phyloP scores from a whole-genome alignment of 768 basidiomycete genomes.

The Hydnomerulius pinastri region DNA sequence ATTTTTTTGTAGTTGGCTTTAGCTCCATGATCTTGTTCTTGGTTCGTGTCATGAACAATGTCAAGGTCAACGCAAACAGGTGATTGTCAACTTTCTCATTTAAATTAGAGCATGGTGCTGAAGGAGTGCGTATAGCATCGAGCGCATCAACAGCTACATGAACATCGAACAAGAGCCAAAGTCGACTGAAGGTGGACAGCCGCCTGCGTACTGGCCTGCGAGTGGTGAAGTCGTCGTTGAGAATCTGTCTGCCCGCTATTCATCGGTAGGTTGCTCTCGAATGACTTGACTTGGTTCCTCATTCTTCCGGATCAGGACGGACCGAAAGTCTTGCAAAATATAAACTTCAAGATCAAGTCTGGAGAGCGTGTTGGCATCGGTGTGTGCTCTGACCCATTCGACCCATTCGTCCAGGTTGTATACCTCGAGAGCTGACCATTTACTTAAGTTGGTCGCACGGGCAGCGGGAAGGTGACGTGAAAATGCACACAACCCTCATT shows the following conservation, averaged over 20 bases:
- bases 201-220: constrained; percentile 67
- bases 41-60: constrained; percentile 42
- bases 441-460: constrained; percentile 55
- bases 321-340: constrained; percentile 53
- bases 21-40: constrained; percentile 54
- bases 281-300: neutral
- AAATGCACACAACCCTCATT: constrained; percentile 5
- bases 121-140: constrained; percentile 32
- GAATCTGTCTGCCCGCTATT: constrained; percentile 52
- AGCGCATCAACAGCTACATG: constrained; percentile 57
- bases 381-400: too few species aligned
- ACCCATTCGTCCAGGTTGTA: too few species aligned
- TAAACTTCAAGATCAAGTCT: constrained; percentile 51
- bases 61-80: constrained; percentile 42
- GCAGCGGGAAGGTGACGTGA: constrained; percentile 50
- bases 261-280: constrained; percentile 25
- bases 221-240: constrained; percentile 55
- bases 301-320: constrained; percentile 40
- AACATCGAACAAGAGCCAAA: constrained; percentile 57
- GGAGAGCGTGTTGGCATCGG: constrained; percentile 62
- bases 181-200: constrained; percentile 40
- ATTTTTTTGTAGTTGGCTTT: constrained; percentile 44
- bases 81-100: neutral
- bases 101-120: neutral
- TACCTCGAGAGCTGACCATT: neutral